Conservation (phyloP, 176 grass and related monocot species). For the Hordeum vulgare region DNA sequence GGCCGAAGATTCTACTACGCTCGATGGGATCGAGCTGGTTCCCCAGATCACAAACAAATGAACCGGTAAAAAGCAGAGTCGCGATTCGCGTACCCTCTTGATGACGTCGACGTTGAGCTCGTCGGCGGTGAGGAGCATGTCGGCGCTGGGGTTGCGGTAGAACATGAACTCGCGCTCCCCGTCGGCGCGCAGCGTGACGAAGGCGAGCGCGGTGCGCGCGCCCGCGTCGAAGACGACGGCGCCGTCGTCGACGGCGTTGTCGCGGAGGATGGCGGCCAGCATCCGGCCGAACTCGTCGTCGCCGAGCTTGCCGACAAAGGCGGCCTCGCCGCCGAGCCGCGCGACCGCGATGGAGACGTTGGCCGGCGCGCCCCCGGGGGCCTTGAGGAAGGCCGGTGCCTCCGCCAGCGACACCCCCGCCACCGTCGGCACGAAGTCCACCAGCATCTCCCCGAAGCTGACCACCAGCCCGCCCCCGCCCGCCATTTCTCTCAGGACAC, state of each 20-base stretch:
- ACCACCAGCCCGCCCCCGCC: constrained; percentile 46
- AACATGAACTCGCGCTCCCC: constrained; percentile 99
- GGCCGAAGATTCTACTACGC: neutral
- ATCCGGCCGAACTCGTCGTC: neutral
- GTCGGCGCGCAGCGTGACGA: constrained; percentile 80
- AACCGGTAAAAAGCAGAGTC: neutral
- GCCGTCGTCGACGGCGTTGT: neutral
- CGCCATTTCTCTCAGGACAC: constrained; percentile 29
- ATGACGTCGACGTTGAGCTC: constrained; percentile 90
- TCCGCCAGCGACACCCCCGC: constrained; percentile 88
- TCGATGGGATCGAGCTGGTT: constrained; percentile 7
- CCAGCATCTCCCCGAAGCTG: constrained; percentile 98
- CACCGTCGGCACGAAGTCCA: constrained; percentile 90
- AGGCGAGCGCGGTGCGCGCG: constrained; percentile 90
- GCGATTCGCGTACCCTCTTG: constrained; percentile 41
- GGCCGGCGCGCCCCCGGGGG: constrained; percentile 85
- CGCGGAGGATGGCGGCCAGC: neutral
- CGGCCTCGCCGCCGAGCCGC: constrained; percentile 62
- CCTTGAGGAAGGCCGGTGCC: constrained; percentile 92
- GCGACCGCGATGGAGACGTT: constrained; percentile 95
- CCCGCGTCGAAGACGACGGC: constrained; percentile 50
- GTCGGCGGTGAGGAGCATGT: constrained; percentile 80
- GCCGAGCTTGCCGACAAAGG: constrained; percentile 62
- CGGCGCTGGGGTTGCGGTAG: constrained; percentile 94
- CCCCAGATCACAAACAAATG: constrained; percentile 1